A percentile compares a stretch with the other conserved stretches of the same genome.
These are phyloP conservation scores for Daldinia bambusicola DNA, from an alignment of 495 filamentous ascomycete species.

Conservation along the genomic window DNA sequence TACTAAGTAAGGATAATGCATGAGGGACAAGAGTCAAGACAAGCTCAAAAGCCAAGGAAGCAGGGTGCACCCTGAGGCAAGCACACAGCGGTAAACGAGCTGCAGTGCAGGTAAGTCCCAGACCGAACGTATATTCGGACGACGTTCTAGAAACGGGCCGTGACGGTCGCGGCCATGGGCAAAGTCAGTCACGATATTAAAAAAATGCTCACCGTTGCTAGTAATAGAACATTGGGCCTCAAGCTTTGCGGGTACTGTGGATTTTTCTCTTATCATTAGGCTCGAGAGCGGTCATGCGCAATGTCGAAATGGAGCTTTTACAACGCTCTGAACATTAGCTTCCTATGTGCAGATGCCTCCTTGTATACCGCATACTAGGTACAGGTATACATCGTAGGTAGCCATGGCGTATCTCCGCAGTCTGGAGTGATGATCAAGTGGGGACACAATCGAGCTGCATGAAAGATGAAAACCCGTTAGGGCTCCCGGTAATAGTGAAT, in stretches of 20 bases:
- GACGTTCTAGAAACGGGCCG: conserved; percentile 34
- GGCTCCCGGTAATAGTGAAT: conserved; percentile 36
- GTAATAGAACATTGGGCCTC: not conserved
- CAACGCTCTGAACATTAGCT: conserved; percentile 14
- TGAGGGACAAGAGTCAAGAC: conserved; percentile 10
- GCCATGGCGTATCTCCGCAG: conserved; percentile 30
- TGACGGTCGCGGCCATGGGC: conserved; percentile 30
- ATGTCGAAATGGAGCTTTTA: conserved; percentile 16
- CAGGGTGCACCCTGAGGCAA: conserved; percentile 28
- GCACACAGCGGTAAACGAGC: conserved; percentile 29
- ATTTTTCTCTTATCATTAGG: conserved; percentile 22
- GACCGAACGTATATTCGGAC: conserved; percentile 25
- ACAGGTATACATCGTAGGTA: too few relatives aligned
- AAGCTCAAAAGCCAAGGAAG: conserved; percentile 34
- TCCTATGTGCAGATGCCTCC: conserved; percentile 17
- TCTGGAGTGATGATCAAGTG: conserved; percentile 34
- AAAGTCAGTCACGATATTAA: conserved; percentile 32
- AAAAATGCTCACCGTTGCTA: conserved; percentile 9
- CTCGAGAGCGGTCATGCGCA: conserved; percentile 25
- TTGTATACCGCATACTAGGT: too few relatives aligned
- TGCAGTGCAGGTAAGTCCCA: conserved; percentile 25
- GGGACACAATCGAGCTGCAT: conserved; percentile 18
- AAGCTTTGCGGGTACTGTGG: conserved; percentile 29
- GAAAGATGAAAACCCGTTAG: conserved; percentile 36
- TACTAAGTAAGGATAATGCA: conserved; percentile 17